Evolutionary conservation across 1,284 basidiomycete species (phyloP).

Genomic region (Ganoderma sinense): DNA sequence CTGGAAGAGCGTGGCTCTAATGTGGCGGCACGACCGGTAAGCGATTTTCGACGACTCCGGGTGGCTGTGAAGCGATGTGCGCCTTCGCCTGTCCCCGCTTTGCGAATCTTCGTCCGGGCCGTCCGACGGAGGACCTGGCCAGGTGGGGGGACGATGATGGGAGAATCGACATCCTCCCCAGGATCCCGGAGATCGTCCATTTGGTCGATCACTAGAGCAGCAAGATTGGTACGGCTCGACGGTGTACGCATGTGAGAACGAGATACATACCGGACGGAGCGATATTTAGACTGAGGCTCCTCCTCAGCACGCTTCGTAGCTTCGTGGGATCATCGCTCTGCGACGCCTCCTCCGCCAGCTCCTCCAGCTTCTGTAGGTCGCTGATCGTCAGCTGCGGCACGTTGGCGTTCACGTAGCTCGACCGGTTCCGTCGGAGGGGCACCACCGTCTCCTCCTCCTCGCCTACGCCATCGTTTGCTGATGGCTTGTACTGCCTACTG

Average conservation of each 20-base stretch:
- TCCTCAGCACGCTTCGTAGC: constrained; percentile 83
- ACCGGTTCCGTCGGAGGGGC: constrained; percentile 72
- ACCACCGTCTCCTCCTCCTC: constrained; percentile 66
- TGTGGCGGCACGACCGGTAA: constrained; percentile 36
- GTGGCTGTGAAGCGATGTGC: constrained; percentile 81
- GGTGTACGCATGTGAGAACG: constrained; percentile 15
- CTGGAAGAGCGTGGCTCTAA: constrained; percentile 36
- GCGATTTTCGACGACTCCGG: constrained; percentile 56
- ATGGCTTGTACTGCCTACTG: constrained; percentile 85
- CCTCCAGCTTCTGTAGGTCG: constrained; percentile 93
- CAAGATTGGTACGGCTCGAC: constrained; percentile 23
- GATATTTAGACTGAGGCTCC: constrained; percentile 89
- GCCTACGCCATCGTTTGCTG: constrained; percentile 78
- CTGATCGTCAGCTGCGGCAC: constrained; percentile 85
- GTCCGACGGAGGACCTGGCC: constrained; percentile 91
- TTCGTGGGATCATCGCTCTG: constrained; percentile 85
- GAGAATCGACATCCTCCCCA: constrained; percentile 84
- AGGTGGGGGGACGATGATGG: constrained; percentile 89
- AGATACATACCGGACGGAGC: constrained; percentile 79
- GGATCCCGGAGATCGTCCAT: constrained; percentile 73
- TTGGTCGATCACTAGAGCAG: constrained; percentile 62
- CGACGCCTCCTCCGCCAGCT: constrained; percentile 89
- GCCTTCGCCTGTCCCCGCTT: constrained; percentile 81
- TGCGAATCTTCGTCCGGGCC: constrained; percentile 95
- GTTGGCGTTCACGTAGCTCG: constrained; percentile 58